phyloP scores from a whole-genome alignment of 768 basidiomycete genomes.

The Hypholoma fasciculare region DNA sequence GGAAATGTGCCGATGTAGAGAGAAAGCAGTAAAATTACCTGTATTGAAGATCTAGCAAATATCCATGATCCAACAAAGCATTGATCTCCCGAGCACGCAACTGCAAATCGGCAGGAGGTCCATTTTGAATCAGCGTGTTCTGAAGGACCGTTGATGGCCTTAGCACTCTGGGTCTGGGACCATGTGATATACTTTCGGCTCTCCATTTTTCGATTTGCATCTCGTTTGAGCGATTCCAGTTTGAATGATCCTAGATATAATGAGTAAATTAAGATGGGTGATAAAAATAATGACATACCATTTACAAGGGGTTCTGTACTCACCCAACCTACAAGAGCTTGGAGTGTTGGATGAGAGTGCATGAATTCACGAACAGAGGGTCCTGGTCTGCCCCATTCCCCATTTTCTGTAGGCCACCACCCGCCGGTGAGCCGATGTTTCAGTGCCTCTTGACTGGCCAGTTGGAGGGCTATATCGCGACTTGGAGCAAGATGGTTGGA shows the following conservation, averaged over 20 bases:
- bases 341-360: no score
- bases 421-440: conserved; percentile 34
- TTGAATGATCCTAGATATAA: no score
- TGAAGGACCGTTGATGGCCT: no score
- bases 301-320: no score
- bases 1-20: no score
- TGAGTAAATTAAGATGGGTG: neutral
- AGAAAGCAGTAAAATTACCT: neutral
- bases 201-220: no score
- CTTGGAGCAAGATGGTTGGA: conserved; percentile 45
- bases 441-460: conserved; percentile 27
- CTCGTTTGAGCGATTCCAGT: no score
- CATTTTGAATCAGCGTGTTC: neutral
- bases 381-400: neutral
- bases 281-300: neutral
- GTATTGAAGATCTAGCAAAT: conserved; percentile 20
- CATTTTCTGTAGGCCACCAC: conserved; percentile 15
- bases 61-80: conserved; percentile 25
- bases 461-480: conserved; percentile 34
- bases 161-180: no score
- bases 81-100: conserved; percentile 13
- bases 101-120: conserved; percentile 12
- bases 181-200: no score
- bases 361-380: no score
- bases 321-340: no score